A percentile compares a stretch with the other conserved stretches of the same genome.
Evolutionary conservation across 2,329 filamentous ascomycete species (phyloP).

Genomic region (Thielaviopsis ethacetica): DNA sequence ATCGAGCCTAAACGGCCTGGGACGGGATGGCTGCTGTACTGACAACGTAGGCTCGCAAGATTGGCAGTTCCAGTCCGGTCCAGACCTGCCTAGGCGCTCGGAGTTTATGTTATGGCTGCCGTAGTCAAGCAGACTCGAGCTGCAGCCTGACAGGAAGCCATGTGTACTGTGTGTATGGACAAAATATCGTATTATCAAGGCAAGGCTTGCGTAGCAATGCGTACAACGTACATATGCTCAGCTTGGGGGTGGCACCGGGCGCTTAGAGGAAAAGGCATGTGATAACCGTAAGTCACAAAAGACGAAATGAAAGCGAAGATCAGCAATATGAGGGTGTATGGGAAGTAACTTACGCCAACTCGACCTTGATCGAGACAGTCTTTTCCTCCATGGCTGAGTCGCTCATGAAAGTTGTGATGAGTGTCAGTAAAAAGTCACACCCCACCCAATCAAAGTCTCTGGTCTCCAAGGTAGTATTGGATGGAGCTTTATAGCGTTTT

Average conservation of each 20-base stretch:
- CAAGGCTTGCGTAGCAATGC: neutral
- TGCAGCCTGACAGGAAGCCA: neutral
- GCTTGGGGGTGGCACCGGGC: neutral
- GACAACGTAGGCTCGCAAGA: neutral
- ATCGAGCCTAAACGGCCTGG: neutral
- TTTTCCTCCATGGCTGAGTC: slow-evolving; percentile 11
- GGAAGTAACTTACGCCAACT: slow-evolving; percentile 40
- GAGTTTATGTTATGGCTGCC: neutral
- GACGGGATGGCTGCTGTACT: neutral
- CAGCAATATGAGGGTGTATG: neutral
- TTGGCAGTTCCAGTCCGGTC: neutral
- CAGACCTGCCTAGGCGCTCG: neutral
- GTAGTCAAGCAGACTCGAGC: neutral
- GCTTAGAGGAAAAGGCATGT: neutral
- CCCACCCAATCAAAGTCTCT: neutral
- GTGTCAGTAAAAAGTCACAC: neutral
- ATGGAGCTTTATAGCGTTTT: neutral
- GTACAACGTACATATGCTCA: neutral
- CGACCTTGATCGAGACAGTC: slow-evolving; percentile 46
- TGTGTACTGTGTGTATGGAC: neutral
- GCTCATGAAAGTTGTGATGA: neutral
- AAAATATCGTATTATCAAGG: neutral
- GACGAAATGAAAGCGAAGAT: neutral
- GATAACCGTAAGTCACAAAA: neutral
- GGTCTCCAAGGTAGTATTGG: neutral